Evolutionary conservation across 169 alveolate genomes (phyloP), one percentile per base, ranked within the genome.

Genomic region (Neospora caninum): DNA sequence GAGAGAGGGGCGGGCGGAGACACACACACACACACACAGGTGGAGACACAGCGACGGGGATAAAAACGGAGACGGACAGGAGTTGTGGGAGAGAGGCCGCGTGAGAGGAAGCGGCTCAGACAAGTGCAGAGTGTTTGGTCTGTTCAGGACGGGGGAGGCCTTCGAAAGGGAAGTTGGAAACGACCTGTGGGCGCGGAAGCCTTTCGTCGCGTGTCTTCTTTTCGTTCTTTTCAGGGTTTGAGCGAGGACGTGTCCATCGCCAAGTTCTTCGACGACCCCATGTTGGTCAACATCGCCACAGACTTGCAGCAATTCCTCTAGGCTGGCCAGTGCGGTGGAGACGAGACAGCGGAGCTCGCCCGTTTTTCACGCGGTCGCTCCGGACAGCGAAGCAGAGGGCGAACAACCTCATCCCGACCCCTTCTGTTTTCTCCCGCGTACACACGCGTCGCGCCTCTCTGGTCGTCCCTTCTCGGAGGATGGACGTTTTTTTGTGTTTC

Each of bases 181-280:
- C 13, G 31, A 69, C 58, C 58, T 0, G 58, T 49, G 58, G 58
- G 18, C 39, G 69, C 41, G 80, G 10, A 31, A 84, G 29, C 92
- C 16, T 9, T 67, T 83, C 82, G 73, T 80, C 9, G 34, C 20
- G 6, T 38, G 13, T 39, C 86, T 78, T 9, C 13, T 78, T 38
- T 20, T 36, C 38, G 45, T 22, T 6, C 69, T 78, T 78, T n/a
- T 31, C 96, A 95, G 96, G 98, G 98, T 20, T 89, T 97, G 80
- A 78, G 97, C 9, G 98, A 97, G 94, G 99, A 98, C 94, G 98
- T 98, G 53, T 95, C 98, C 36, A 97, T 97, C 43, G 98, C 97
- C 96, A 96, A 97, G 95, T 98, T 96, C 97, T 98, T 98, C 96
- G 99, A 98, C 83, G 99, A 97, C 73, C 98, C 98, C 34, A 96